phyloP scores from a whole-genome alignment of 768 basidiomycete species.

The Clavulina sp. region DNA sequence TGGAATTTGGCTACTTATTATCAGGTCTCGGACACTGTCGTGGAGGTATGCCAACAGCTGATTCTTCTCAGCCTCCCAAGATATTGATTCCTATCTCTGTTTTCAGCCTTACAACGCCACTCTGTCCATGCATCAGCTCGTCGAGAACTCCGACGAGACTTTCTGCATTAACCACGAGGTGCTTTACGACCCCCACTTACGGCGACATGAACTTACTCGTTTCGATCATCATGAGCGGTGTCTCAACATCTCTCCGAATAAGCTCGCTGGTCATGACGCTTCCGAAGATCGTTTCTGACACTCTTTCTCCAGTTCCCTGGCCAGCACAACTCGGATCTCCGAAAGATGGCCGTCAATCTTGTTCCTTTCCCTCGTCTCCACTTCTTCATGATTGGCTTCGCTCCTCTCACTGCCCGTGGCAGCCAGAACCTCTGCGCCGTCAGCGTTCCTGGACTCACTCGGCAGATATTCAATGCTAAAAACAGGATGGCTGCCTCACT shows the following conservation, averaged over 20 bases:
- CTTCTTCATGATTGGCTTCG: conserved; percentile 97
- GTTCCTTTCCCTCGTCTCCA: conserved; percentile 98
- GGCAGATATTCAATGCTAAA: conserved; percentile 99
- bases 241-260: conserved; percentile 84
- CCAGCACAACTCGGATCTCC: conserved; percentile 95
- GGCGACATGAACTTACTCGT: conserved; percentile 97
- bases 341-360: conserved; percentile 91
- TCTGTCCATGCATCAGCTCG: conserved; percentile 93
- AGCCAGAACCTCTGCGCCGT: conserved; percentile 92
- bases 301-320: conserved; percentile 57
- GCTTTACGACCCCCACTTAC: conserved; percentile 79
- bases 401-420: conserved; percentile 84
- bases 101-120: conserved; percentile 99
- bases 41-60: background rate
- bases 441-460: conserved; percentile 90
- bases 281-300: background rate
- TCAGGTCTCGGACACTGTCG: conserved; percentile 30
- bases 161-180: conserved; percentile 99
- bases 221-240: conserved; percentile 94
- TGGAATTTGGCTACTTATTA: too few relatives aligned
- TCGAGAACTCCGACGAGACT: conserved; percentile 98
- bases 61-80: conserved; percentile 16
- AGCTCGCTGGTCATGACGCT: conserved; percentile 1
- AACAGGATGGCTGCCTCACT: conserved; percentile 99
- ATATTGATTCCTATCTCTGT: conserved; percentile 96